These are phyloP conservation scores for Mikania micrantha DNA, from an alignment of 129 eudicot species.

Conservation along the genomic window DNA sequence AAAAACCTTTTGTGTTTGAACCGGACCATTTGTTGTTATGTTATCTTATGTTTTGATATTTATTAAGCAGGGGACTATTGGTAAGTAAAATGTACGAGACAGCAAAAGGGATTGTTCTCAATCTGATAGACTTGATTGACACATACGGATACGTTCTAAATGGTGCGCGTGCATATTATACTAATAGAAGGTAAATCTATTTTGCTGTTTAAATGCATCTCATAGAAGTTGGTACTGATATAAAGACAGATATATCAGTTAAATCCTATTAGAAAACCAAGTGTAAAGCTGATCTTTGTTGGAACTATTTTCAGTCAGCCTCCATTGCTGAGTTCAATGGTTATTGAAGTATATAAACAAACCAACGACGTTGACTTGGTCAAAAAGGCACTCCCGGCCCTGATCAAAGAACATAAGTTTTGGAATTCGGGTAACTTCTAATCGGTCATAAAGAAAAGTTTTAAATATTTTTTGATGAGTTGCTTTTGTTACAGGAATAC, in stretches of 20 bases:
- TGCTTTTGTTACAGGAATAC: constrained; percentile 48
- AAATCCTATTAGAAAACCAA: not conserved
- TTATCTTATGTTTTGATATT: not conserved
- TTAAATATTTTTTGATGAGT: not conserved
- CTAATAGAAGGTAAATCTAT: constrained; percentile 62
- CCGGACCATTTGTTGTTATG: no score
- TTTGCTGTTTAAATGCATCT: not conserved
- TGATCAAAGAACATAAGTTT: constrained; percentile 62
- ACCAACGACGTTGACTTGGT: constrained; percentile 59
- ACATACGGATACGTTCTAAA: constrained; percentile 77
- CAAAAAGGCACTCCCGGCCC: constrained; percentile 63
- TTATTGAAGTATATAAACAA: constrained; percentile 54
- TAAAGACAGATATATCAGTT: not conserved
- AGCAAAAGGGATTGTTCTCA: constrained; percentile 76
- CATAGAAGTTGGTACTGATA: not conserved
- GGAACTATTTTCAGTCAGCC: constrained; percentile 65
- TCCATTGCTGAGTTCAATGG: constrained; percentile 86
- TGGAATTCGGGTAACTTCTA: constrained; percentile 69
- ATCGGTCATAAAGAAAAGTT: no score
- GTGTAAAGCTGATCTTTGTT: not conserved
- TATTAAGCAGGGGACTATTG: constrained; percentile 66
- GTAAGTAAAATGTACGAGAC: constrained; percentile 88
- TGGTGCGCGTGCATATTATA: constrained; percentile 90
- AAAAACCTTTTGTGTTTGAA: no score
- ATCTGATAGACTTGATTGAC: constrained; percentile 61